Evolutionary conservation across 441 rosid genomes (phyloP), one percentile per base, ranked within the genome.

Genomic region (Oxalis stricta): DNA sequence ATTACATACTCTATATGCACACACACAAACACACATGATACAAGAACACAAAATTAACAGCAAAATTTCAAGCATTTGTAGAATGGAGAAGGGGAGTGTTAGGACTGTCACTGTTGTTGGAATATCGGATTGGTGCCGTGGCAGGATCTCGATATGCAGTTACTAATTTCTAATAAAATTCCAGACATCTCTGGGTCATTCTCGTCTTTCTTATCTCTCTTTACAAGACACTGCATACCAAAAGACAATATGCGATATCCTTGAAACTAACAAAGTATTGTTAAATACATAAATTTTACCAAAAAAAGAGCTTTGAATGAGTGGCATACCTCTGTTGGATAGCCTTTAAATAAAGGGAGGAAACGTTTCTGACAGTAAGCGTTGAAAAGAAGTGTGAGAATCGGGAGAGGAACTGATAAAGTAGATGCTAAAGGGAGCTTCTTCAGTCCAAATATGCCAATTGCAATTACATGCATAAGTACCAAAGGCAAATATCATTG

Each of bases 311-410:
- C 7, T 23, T 3, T 3, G 28, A 23, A 23, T 23, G 28, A 23
- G 3, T 23, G 7, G 28, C 28, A 23, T 76, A 83, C 96, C 98
- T 85, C 91, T 12, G 82, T 70, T 24, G 96, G 81, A 66, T 68
- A 75, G 28, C 78, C 68, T 35, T 50, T 55, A 55, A 85, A 80
- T 45, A 73, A 59, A 4, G 95, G 96, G 35, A 73, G 68, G 68
- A 91, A 91, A 17, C 91, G 68, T 63, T 79, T 78, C 46, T 81
- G 63, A 67, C 95, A 91, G 64, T 91, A 91, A 46, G 73, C 79
- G 2, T 76, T 83, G 71, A 85, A 91, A 34, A 83, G 60, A 50
- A 83, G 65, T 0, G 96, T 83, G 53, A 85, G 72, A 55, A 78
- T 22, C 10, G 96, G 95, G 29, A 91, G 83, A 41, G 99, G 99